These are phyloP conservation scores for Lachancea thermotolerans DNA, from an alignment of 805 yeast genomes.

Conservation along the genomic window DNA sequence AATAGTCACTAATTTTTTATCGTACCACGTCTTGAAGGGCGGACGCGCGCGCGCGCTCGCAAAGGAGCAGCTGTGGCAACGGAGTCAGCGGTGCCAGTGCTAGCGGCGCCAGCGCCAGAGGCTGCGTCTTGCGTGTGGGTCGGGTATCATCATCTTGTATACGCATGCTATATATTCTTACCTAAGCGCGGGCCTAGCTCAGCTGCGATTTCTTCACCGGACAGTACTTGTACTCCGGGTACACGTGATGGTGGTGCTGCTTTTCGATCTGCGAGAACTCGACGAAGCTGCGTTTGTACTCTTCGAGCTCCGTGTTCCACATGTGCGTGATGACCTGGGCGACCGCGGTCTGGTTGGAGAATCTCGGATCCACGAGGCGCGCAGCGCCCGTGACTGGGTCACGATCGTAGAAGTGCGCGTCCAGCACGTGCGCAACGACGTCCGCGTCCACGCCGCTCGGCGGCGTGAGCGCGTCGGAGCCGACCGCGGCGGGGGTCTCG, in stretches of 20 bases:
- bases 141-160: too few relatives aligned
- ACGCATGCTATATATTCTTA: too few relatives aligned
- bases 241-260: conserved; percentile 35
- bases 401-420: conserved; percentile 5
- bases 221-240: conserved; percentile 39
- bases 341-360: conserved; percentile 6
- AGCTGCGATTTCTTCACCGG: conserved; percentile 21
- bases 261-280: conserved; percentile 36
- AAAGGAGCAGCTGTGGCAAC: too few relatives aligned
- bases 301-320: conserved; percentile 38
- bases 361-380: conserved; percentile 8
- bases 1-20: conserved; percentile 3
- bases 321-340: conserved; percentile 37
- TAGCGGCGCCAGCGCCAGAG: too few relatives aligned
- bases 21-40: background rate
- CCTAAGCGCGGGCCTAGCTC: background rate
- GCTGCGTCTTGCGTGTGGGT: too few relatives aligned
- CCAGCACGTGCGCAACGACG: conserved; percentile 1
- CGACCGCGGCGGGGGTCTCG: background rate
- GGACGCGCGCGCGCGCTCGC: too few relatives aligned
- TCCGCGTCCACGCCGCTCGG: background rate
- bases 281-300: conserved; percentile 35
- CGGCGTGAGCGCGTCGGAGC: background rate
- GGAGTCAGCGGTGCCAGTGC: too few relatives aligned
- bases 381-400: background rate